A percentile compares a stretch with the other conserved stretches of the same genome.
Conservation (phyloP, 768 basidiomycete genomes). For the Lactarius vividus region DNA sequence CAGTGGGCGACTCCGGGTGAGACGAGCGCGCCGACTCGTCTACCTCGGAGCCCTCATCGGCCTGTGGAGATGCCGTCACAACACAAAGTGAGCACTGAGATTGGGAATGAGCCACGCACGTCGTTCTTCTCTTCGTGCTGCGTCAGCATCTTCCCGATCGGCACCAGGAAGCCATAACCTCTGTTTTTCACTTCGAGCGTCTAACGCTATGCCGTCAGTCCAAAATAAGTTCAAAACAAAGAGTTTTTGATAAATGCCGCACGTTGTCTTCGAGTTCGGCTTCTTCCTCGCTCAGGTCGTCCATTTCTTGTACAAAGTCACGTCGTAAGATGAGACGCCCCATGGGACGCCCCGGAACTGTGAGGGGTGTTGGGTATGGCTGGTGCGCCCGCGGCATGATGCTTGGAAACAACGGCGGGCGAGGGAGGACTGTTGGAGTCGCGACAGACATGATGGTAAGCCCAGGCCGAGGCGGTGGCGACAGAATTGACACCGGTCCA, state of each 20-base stretch:
- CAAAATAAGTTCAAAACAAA: neutral
- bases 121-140: constrained; percentile 85
- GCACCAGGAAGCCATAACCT: constrained; percentile 65
- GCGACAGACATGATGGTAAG: constrained; percentile 45
- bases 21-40: constrained; percentile 41
- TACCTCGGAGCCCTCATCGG: constrained; percentile 40
- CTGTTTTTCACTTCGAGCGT: constrained; percentile 59
- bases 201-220: constrained; percentile 37
- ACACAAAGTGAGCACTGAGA: neutral
- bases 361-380: constrained; percentile 60
- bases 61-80: constrained; percentile 32
- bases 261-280: constrained; percentile 76
- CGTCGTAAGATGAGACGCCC: constrained; percentile 60
- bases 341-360: constrained; percentile 47
- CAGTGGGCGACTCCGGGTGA: constrained; percentile 38
- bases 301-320: constrained; percentile 73
- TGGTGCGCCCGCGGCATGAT: constrained; percentile 66
- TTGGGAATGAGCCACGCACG: constrained; percentile 39
- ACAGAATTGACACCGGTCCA: no score
- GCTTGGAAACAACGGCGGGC: constrained; percentile 57
- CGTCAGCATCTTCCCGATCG: constrained; percentile 70
- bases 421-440: constrained; percentile 72
- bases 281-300: constrained; percentile 83
- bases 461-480: no score
- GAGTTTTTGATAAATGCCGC: constrained; percentile 33